These are phyloP conservation scores for Adansonia gregorii DNA, from an alignment of 441 rosid species.

Conservation along the genomic window DNA sequence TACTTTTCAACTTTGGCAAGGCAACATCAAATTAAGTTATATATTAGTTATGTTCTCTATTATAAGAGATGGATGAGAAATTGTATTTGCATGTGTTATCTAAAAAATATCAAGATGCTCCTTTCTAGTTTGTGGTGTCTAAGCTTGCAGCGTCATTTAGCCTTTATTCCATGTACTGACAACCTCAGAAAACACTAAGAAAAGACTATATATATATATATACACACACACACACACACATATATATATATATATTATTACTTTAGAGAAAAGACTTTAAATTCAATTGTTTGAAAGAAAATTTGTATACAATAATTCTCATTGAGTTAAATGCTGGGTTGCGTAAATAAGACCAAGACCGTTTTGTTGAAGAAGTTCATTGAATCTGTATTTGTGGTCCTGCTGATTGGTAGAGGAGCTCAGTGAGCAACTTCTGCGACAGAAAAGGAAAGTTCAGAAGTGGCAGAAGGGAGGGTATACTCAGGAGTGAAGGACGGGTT, in stretches of 20 bases:
- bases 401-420: no score
- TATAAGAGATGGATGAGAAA: background rate
- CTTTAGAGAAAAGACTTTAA: background rate
- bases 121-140: constrained; percentile 9
- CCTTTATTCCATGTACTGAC: background rate
- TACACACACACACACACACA: no score
- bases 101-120: constrained; percentile 9
- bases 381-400: constrained; percentile 1
- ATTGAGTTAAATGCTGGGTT: background rate
- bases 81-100: background rate
- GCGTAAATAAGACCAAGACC: background rate
- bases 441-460: background rate
- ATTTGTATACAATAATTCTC: background rate
- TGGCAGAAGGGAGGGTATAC: background rate
- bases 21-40: background rate
- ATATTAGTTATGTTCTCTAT: no score
- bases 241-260: no score
- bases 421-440: no score
- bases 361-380: constrained; percentile 5
- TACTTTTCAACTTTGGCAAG: background rate
- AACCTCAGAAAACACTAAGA: background rate
- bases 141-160: background rate
- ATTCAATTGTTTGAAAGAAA: background rate
- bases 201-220: background rate
- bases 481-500: background rate